These are phyloP conservation scores for Xanthoparmelia taractica DNA, from an alignment of 495 filamentous ascomycete species.

Conservation along the genomic window DNA sequence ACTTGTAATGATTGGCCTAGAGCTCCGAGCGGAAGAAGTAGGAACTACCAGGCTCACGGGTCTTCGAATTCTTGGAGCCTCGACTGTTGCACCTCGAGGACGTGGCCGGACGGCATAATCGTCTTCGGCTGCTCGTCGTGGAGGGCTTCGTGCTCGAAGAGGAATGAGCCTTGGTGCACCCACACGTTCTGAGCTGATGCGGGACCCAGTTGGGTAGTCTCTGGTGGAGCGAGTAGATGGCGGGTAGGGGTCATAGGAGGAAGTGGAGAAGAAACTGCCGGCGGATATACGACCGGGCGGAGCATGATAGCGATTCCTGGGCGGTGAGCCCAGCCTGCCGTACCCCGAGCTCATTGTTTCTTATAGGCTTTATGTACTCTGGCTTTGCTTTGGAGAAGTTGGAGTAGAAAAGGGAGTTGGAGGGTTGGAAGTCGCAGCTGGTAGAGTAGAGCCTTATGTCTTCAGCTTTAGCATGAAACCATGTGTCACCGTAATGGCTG, in stretches of 20 bases:
- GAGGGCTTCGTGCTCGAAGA: slow-evolving; percentile 19
- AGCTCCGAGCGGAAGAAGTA: slow-evolving; percentile 14
- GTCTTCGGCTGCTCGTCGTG: slow-evolving; percentile 19
- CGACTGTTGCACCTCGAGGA: slow-evolving; percentile 20
- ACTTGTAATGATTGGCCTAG: slow-evolving; percentile 25
- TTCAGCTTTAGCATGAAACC: neutral
- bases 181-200: slow-evolving; percentile 23
- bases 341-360: slow-evolving; percentile 18
- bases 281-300: slow-evolving; percentile 24
- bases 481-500: neutral
- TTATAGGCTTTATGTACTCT: neutral
- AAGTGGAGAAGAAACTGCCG: slow-evolving; percentile 21
- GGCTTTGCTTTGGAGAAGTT: neutral
- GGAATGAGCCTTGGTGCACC: slow-evolving; percentile 15
- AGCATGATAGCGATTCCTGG: slow-evolving; percentile 19
- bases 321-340: slow-evolving; percentile 22
- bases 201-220: slow-evolving; percentile 21
- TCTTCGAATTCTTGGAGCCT: slow-evolving; percentile 18
- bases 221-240: slow-evolving; percentile 19
- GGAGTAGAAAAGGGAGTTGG: neutral
- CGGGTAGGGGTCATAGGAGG: slow-evolving; percentile 22
- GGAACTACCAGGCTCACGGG: slow-evolving; percentile 22
- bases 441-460: neutral
- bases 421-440: neutral
- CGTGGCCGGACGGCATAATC: slow-evolving; percentile 23